Percentiles rank a stretch among this genome's conserved stretches.
These are phyloP conservation scores for Colletotrichum sp. DNA, from an alignment of 2,329 filamentous ascomycete species.

Conservation along the genomic window DNA sequence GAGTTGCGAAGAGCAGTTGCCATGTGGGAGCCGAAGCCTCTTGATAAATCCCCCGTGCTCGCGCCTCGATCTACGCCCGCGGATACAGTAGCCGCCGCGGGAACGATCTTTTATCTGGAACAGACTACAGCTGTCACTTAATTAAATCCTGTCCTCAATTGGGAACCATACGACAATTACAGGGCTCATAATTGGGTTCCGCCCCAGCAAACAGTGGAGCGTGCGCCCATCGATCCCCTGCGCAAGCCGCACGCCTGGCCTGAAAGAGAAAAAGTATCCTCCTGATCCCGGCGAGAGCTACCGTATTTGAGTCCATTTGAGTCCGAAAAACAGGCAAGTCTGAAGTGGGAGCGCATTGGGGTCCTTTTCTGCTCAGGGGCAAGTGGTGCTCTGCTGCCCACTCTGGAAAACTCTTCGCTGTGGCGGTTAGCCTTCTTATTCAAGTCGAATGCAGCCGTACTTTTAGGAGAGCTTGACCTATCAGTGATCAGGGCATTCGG, in stretches of 20 bases:
- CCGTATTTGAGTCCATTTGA: neutral
- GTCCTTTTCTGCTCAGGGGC: neutral
- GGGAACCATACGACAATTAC: neutral
- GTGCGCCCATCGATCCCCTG: neutral
- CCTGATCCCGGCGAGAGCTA: neutral
- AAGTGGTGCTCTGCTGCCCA: neutral
- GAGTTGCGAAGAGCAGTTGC: neutral
- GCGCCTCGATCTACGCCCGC: neutral
- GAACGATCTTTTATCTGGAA: neutral
- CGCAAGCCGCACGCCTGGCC: neutral
- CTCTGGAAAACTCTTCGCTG: neutral
- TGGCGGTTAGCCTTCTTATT: neutral
- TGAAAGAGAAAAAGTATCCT: neutral
- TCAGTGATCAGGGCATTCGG: neutral
- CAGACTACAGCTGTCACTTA: conserved; percentile 4
- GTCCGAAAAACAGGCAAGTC: neutral
- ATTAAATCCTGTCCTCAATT: neutral
- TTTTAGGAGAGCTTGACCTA: no score
- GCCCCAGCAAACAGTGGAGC: neutral
- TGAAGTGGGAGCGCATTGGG: neutral
- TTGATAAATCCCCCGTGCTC: neutral
- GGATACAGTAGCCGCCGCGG: neutral
- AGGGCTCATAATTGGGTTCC: neutral
- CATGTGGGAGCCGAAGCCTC: neutral
- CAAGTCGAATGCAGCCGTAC: neutral